These are phyloP conservation scores for Sanghuangporus weigelae DNA, from an alignment of 1,284 basidiomycete species.

Conservation along the genomic window DNA sequence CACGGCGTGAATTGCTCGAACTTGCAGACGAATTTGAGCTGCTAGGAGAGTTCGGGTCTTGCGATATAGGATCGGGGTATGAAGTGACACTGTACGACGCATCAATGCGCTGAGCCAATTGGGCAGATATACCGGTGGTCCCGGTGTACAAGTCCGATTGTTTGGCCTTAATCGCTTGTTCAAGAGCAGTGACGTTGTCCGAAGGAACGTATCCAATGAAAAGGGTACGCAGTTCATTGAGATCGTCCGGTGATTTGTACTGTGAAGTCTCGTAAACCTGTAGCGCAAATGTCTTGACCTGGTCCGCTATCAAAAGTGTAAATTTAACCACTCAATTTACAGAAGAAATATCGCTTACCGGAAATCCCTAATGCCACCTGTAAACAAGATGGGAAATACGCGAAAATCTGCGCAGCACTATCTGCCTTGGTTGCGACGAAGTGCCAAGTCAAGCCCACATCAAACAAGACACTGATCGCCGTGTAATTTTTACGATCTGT, in stretches of 20 bases:
- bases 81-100: conserved; percentile 50
- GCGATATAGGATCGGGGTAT: conserved; percentile 33
- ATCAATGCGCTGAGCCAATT: conserved; percentile 58
- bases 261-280: conserved; percentile 51
- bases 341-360: conserved; percentile 34
- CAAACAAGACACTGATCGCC: conserved; percentile 56
- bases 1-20: conserved; percentile 43
- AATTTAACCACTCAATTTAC: conserved; percentile 18
- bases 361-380: conserved; percentile 40
- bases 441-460: conserved; percentile 50
- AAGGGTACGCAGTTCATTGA: conserved; percentile 46
- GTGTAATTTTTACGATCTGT: conserved; percentile 34
- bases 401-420: conserved; percentile 56
- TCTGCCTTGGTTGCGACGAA: conserved; percentile 49
- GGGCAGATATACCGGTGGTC: conserved; percentile 27
- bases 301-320: conserved; percentile 23
- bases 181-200: conserved; percentile 42
- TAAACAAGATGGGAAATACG: conserved; percentile 49
- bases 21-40: conserved; percentile 18
- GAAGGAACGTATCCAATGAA: conserved; percentile 57
- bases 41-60: conserved; percentile 23
- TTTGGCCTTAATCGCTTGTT: conserved; percentile 47
- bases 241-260: conserved; percentile 45
- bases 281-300: conserved; percentile 53
- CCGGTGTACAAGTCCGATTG: conserved; percentile 58